Evolutionary conservation across 164 flowering plant species (phyloP).

Genomic region (Vitis rotundifolia): DNA sequence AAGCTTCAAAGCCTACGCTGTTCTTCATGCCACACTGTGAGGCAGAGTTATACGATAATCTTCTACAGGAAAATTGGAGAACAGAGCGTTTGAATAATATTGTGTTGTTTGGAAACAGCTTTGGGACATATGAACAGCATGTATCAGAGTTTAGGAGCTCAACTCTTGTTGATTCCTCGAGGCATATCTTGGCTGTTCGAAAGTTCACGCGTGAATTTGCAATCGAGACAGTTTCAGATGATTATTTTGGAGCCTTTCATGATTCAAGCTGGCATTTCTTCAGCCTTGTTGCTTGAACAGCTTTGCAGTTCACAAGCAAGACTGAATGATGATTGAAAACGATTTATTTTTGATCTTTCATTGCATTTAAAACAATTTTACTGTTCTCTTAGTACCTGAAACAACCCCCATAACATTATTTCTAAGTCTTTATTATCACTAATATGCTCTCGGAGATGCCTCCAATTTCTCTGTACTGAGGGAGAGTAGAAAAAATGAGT

Average conservation of each 20-base stretch:
- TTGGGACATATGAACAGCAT: conserved; percentile 39
- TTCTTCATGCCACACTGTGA: not conserved
- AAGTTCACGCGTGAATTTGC: conserved; percentile 46
- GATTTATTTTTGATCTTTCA: no score
- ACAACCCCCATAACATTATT: not conserved
- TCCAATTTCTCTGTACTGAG: no score
- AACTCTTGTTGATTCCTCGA: conserved; percentile 24
- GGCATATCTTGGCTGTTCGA: conserved; percentile 45
- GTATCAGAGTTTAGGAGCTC: conserved; percentile 32
- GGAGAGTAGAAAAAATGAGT: no score
- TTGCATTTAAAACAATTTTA: not conserved
- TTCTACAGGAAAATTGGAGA: not conserved
- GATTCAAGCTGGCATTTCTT: conserved; percentile 93
- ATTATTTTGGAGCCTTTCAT: conserved; percentile 65
- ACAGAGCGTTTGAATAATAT: not conserved
- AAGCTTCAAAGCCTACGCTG: not conserved
- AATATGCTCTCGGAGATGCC: no score
- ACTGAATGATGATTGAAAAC: no score
- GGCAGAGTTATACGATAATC: not conserved
- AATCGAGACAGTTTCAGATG: conserved; percentile 51
- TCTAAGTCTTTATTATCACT: no score
- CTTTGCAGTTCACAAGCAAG: no score
- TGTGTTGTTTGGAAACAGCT: not conserved
- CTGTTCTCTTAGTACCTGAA: no score
- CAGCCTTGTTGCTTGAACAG: conserved; percentile 23